phyloP scores from a whole-genome alignment of 2,329 filamentous ascomycete genomes.

The Chrysoporthe puriensis region DNA sequence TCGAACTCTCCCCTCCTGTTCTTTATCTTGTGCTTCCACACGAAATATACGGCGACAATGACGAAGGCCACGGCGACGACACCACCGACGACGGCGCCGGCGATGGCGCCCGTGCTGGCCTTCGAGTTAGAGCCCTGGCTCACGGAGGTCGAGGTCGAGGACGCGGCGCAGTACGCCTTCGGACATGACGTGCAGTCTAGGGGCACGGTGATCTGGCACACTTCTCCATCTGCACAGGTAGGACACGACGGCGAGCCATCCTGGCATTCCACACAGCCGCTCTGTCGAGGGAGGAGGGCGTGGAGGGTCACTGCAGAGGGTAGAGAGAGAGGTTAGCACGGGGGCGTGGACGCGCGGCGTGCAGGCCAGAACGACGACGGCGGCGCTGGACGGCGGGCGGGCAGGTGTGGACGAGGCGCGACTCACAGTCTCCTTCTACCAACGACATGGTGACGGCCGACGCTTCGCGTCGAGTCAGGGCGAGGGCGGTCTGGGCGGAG shows the following conservation, averaged over 20 bases:
- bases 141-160: conserved; percentile 30
- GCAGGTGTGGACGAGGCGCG: not conserved
- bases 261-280: conserved; percentile 52
- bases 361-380: not conserved
- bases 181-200: conserved; percentile 52
- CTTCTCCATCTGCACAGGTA: conserved; percentile 44
- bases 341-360: conserved; percentile 4
- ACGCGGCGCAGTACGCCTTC: conserved; percentile 48
- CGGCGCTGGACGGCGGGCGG: not conserved
- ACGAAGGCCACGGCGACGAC: conserved; percentile 73
- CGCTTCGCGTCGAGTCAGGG: conserved; percentile 3
- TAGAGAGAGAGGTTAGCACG: conserved; percentile 19
- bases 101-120: conserved; percentile 82
- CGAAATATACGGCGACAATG: conserved; percentile 72
- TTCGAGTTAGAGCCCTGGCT: conserved; percentile 41
- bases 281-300: conserved; percentile 45
- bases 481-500: not conserved
- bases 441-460: conserved; percentile 25
- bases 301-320: conserved; percentile 32
- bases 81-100: conserved; percentile 87
- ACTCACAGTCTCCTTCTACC: conserved; percentile 18
- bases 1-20: conserved; percentile 67
- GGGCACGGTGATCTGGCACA: conserved; percentile 51
- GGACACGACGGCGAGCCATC: conserved; percentile 49
- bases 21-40: conserved; percentile 90